phyloP scores from a whole-genome alignment of 2,329 filamentous ascomycete genomes.

The Sporothrix phasma region DNA sequence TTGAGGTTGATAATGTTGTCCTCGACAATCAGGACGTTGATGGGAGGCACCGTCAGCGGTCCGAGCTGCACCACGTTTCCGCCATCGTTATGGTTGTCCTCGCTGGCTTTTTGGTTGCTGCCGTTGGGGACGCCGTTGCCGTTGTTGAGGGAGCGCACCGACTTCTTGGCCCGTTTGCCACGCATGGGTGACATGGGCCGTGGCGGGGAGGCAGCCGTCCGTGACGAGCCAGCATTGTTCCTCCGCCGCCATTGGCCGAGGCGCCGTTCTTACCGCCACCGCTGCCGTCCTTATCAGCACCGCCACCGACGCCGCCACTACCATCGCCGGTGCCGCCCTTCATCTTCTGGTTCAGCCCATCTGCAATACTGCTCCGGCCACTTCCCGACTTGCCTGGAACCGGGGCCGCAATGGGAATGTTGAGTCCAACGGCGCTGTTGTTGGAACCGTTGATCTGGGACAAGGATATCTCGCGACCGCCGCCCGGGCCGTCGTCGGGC shows the following conservation, averaged over 20 bases:
- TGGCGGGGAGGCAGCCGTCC: conserved; percentile 29
- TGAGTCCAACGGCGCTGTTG: background rate
- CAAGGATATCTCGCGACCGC: background rate
- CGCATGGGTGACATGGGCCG: conserved; percentile 32
- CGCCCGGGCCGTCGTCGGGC: background rate
- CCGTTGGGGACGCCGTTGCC: conserved; percentile 26
- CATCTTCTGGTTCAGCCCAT: background rate
- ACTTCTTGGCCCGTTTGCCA: conserved; percentile 46
- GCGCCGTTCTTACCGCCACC: background rate
- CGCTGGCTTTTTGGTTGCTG: background rate
- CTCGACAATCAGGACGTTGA: conserved; percentile 95
- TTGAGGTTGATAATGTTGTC: conserved; percentile 97
- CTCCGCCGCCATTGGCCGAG: background rate
- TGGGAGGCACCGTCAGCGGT: conserved; percentile 80
- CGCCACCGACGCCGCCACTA: background rate
- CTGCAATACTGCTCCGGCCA: background rate
- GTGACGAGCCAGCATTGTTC: background rate
- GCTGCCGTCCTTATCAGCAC: background rate
- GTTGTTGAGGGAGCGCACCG: background rate
- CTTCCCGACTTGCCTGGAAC: background rate
- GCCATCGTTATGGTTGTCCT: background rate
- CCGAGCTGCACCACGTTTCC: conserved; percentile 42
- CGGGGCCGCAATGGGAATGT: background rate
- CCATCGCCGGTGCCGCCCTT: background rate
- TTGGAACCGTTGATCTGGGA: background rate